These are phyloP conservation scores for Saprolegnia diclina DNA, from an alignment of 352 stramenopile genomes.

Conservation along the genomic window DNA sequence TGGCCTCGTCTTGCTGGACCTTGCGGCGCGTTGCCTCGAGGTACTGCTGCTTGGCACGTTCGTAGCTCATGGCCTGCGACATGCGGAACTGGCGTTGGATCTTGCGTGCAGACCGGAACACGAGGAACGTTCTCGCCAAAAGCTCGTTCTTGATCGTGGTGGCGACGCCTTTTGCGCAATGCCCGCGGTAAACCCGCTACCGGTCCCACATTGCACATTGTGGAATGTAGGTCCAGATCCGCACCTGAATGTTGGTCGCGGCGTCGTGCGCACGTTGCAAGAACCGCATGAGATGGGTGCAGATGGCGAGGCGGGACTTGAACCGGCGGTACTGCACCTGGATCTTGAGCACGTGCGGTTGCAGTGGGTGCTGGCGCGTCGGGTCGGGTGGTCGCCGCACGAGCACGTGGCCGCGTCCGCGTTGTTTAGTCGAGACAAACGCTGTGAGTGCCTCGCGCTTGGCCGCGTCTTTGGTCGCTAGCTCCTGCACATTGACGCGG, in stretches of 20 bases:
- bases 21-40: not conserved
- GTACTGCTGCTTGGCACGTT: not conserved
- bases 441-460: not conserved
- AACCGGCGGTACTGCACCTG: conserved; percentile 11
- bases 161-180: conserved; percentile 1
- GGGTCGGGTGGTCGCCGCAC: not conserved
- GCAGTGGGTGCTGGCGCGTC: not conserved
- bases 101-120: not conserved
- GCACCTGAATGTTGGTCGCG: conserved; percentile 16
- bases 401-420: not conserved
- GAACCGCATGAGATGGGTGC: not conserved
- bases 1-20: not conserved
- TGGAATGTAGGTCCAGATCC: not conserved
- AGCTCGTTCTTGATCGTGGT: not conserved
- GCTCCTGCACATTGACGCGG: not conserved
- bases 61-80: not conserved
- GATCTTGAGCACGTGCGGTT: conserved; percentile 3
- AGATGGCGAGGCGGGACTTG: conserved; percentile 3
- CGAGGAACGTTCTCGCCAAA: not conserved
- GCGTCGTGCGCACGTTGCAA: not conserved
- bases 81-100: conserved; percentile 4
- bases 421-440: not conserved
- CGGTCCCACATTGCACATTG: not conserved
- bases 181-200: conserved; percentile 18
- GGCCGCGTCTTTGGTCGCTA: not conserved